These are phyloP conservation scores for Croton laevigatus DNA, from an alignment of 441 rosid species.

Conservation along the genomic window DNA sequence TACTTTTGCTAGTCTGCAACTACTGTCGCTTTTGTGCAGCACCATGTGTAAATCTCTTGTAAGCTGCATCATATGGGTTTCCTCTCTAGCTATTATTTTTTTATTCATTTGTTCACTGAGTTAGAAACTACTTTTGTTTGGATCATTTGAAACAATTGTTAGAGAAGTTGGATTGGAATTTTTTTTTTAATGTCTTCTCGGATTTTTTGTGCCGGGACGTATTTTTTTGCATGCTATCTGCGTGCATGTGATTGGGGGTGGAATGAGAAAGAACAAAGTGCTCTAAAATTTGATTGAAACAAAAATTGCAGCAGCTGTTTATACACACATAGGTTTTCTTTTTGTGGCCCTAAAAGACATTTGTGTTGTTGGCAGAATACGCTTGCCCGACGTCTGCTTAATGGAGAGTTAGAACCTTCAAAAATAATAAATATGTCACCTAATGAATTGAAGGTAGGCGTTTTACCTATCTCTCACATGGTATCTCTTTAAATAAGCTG, in stretches of 20 bases:
- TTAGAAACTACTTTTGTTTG: neutral
- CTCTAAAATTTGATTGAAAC: neutral
- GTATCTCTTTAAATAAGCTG: neutral
- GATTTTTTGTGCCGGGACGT: too few species aligned
- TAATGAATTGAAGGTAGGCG: slow-evolving; percentile 70
- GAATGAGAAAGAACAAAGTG: neutral
- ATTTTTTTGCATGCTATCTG: neutral
- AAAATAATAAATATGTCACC: slow-evolving; percentile 89
- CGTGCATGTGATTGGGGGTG: neutral
- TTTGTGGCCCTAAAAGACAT: neutral
- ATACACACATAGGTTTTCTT: neutral
- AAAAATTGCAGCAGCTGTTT: neutral
- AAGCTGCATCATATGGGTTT: neutral
- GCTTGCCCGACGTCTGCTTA: slow-evolving; percentile 74
- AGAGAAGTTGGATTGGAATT: too few species aligned
- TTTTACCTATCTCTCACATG: neutral
- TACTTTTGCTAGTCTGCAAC: too few species aligned
- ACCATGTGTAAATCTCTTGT: too few species aligned
- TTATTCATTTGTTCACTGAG: neutral
- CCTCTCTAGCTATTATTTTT: neutral
- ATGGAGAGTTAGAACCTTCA: slow-evolving; percentile 74
- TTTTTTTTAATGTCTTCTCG: too few species aligned
- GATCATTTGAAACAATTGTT: too few species aligned
- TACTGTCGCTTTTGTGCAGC: too few species aligned
- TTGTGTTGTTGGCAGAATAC: slow-evolving; percentile 46